A percentile compares a stretch with the other conserved stretches of the same genome.
Evolutionary conservation across 83 land plant species (phyloP).

Genomic region (Larix sibirica): DNA sequence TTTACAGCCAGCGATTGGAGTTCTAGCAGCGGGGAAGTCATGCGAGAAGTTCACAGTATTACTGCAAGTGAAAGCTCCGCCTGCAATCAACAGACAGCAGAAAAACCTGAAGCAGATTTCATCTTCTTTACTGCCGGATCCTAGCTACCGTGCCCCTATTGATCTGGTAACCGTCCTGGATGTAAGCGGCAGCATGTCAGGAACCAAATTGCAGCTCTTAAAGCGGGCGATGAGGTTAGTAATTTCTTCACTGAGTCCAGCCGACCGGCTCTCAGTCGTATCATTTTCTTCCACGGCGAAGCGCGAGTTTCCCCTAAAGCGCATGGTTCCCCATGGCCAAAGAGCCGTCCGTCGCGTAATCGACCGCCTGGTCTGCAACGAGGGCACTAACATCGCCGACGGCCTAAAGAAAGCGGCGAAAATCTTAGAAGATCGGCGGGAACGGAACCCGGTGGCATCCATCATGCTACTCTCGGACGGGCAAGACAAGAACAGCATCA

Average conservation of each 20-base stretch:
- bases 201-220: conserved; percentile 57
- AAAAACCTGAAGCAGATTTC: conserved; percentile 7
- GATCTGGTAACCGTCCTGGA: conserved; percentile 91
- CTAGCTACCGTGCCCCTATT: conserved; percentile 58
- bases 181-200: conserved; percentile 65
- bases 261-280: conserved; percentile 85
- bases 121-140: conserved; percentile 33
- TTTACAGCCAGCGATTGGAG: conserved; percentile 41
- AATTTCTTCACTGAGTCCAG: conserved; percentile 57
- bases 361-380: conserved; percentile 57
- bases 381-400: conserved; percentile 52
- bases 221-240: conserved; percentile 78
- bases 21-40: conserved; percentile 36
- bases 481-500: conserved; percentile 38
- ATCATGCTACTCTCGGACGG: conserved; percentile 87
- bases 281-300: conserved; percentile 68
- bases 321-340: conserved; percentile 69
- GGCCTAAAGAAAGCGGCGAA: conserved; percentile 78
- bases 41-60: conserved; percentile 55
- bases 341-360: conserved; percentile 65
- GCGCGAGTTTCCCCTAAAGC: conserved; percentile 63
- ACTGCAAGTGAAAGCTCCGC: conserved; percentile 52
- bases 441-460: conserved; percentile 77
- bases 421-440: conserved; percentile 77
- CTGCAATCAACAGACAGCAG: conserved; percentile 9